A percentile compares a stretch with the other conserved stretches of the same genome.
phyloP scores from a whole-genome alignment of 73 alveolate genomes.

The Symbiodinium pilosum region DNA sequence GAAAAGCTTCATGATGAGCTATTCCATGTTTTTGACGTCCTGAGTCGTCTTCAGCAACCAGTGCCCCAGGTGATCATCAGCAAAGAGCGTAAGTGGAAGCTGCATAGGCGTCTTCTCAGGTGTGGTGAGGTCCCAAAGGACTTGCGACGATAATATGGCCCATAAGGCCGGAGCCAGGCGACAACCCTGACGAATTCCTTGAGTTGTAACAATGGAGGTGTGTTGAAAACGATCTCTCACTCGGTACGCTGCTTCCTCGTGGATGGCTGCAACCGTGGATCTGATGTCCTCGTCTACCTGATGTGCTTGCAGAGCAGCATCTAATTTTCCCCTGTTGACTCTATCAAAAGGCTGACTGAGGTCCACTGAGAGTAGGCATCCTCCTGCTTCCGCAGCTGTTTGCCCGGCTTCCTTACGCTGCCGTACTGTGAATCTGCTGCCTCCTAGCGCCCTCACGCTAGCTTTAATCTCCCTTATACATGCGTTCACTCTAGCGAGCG shows the following conservation, averaged over 20 bases:
- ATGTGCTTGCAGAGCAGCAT: neutral
- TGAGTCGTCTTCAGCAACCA: neutral
- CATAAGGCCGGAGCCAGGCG: neutral
- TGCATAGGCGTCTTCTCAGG: neutral
- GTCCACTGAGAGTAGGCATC: neutral
- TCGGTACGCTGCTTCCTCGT: neutral
- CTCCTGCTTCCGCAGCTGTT: neutral
- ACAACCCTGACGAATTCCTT: neutral
- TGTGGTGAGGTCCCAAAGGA: neutral
- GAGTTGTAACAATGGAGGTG: neutral
- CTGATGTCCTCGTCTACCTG: neutral
- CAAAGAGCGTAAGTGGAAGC: neutral
- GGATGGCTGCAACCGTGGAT: neutral
- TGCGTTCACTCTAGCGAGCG: neutral
- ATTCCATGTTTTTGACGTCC: neutral
- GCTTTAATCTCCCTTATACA: neutral
- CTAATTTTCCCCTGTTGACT: neutral
- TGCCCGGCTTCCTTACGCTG: neutral
- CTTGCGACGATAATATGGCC: neutral
- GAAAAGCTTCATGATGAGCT: neutral
- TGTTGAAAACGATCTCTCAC: neutral
- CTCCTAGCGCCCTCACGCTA: neutral
- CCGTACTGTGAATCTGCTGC: neutral
- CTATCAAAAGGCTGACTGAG: no score
- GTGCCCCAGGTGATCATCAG: neutral